Conservation (phyloP, 139 green algal species). For the Chlamydomonas sphaeroides region DNA sequence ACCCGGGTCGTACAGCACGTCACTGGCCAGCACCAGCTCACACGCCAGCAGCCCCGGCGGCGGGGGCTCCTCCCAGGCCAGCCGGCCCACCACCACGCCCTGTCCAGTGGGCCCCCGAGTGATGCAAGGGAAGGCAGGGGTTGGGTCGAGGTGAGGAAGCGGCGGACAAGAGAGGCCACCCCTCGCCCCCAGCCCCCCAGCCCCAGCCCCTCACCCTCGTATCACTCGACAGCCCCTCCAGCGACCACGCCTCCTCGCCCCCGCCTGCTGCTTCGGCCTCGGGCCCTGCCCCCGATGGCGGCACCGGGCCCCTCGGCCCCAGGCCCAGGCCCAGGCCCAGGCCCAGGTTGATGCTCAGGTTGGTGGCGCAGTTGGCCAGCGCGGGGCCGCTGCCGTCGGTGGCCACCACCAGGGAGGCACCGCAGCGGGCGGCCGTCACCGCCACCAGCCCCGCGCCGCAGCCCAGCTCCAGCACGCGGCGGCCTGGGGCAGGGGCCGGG, state of each 20-base stretch:
- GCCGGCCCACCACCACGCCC: background rate
- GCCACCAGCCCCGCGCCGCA: conserved; percentile 72
- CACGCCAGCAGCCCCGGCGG: background rate
- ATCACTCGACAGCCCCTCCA: too few species aligned
- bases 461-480: conserved; percentile 75
- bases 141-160: too few species aligned
- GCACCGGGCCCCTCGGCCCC: too few species aligned
- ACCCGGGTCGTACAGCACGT: conserved; percentile 79
- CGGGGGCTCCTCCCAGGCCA: conserved; percentile 21
- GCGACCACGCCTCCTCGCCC: too few species aligned
- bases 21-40: conserved; percentile 67
- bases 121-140: too few species aligned
- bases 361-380: conserved; percentile 73
- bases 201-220: too few species aligned
- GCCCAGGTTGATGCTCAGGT: conserved; percentile 70
- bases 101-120: too few species aligned
- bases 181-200: too few species aligned
- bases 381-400: conserved; percentile 74
- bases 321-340: background rate
- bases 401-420: conserved; percentile 49
- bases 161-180: too few species aligned
- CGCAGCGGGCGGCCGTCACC: conserved; percentile 44
- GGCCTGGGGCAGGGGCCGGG: conserved; percentile 44
- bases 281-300: too few species aligned
- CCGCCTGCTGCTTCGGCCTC: too few species aligned